Evolutionary conservation across 2,329 filamentous ascomycete species (phyloP).

Genomic region (Penicillium sp.): DNA sequence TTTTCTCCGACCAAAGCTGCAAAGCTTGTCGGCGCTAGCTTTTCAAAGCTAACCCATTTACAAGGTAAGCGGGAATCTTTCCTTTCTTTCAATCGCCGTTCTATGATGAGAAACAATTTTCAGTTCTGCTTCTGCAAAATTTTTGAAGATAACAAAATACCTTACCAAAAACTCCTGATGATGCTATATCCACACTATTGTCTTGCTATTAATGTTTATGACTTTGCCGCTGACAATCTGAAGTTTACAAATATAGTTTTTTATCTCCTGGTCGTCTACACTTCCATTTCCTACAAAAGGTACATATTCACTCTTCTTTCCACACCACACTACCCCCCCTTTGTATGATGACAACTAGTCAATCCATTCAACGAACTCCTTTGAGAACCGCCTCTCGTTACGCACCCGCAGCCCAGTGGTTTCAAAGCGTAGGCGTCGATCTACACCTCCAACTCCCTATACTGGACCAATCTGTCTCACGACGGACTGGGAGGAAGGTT

Average conservation of each 20-base stretch:
- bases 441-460: constrained; percentile 39
- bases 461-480: constrained; percentile 40
- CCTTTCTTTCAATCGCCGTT: constrained; percentile 12
- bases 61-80: constrained; percentile 15
- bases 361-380: constrained; percentile 61
- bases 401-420: constrained; percentile 20
- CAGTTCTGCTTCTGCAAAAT: constrained; percentile 64
- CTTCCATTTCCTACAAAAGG: constrained; percentile 13
- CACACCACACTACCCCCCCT: constrained; percentile 6
- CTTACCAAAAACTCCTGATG: constrained; percentile 57
- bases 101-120: constrained; percentile 53
- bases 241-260: constrained; percentile 7
- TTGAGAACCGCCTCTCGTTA: constrained; percentile 38
- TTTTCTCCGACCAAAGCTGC: background rate
- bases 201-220: constrained; percentile 10
- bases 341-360: constrained; percentile 60
- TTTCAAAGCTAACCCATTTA: background rate
- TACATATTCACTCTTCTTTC: constrained; percentile 17
- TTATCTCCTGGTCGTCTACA: background rate
- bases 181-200: constrained; percentile 11
- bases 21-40: constrained; percentile 11
- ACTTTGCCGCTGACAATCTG: constrained; percentile 18
- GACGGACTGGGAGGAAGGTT: constrained; percentile 42
- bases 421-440: constrained; percentile 22
- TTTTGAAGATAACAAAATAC: constrained; percentile 58